Percentiles rank a stretch among this genome's conserved stretches.
Evolutionary conservation across 2,329 filamentous ascomycete genomes (phyloP).

Genomic region (Chaetomiaceae sp.): DNA sequence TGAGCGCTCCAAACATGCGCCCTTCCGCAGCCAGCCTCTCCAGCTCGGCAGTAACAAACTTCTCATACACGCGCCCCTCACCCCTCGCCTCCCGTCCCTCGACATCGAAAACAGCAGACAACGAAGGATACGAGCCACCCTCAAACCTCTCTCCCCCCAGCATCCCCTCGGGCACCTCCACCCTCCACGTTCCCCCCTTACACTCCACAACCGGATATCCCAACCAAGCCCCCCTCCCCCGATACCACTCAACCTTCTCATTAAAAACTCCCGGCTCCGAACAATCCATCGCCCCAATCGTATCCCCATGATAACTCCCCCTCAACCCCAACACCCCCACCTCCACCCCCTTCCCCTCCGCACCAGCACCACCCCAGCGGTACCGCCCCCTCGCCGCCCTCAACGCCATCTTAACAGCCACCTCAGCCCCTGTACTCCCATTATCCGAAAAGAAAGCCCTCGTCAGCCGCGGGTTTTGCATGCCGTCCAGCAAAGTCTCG

Average conservation of each 20-base stretch:
- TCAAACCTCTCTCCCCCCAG: constrained; percentile 35
- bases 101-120: constrained; percentile 59
- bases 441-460: constrained; percentile 83
- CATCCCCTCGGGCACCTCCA: constrained; percentile 51
- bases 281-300: constrained; percentile 83
- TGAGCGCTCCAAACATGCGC: constrained; percentile 67
- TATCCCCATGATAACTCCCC: constrained; percentile 82
- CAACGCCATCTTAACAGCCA: constrained; percentile 80
- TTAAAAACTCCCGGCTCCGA: constrained; percentile 74
- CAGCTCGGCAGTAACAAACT: constrained; percentile 54
- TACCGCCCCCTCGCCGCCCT: constrained; percentile 64
- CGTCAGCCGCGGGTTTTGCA: constrained; percentile 59
- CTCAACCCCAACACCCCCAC: constrained; percentile 69
- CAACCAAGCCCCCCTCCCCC: constrained; percentile 74
- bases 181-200: constrained; percentile 59
- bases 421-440: constrained; percentile 76
- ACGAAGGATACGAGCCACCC: too few relatives aligned
- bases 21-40: constrained; percentile 49
- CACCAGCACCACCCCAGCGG: too few relatives aligned
- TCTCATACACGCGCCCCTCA: constrained; percentile 47
- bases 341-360: constrained; percentile 46
- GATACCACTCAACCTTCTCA: constrained; percentile 81
- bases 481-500: constrained; percentile 53
- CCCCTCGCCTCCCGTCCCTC: constrained; percentile 39
- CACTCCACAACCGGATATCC: constrained; percentile 71